Conservation (phyloP, 768 basidiomycete genomes). For the Boletus fagicola region DNA sequence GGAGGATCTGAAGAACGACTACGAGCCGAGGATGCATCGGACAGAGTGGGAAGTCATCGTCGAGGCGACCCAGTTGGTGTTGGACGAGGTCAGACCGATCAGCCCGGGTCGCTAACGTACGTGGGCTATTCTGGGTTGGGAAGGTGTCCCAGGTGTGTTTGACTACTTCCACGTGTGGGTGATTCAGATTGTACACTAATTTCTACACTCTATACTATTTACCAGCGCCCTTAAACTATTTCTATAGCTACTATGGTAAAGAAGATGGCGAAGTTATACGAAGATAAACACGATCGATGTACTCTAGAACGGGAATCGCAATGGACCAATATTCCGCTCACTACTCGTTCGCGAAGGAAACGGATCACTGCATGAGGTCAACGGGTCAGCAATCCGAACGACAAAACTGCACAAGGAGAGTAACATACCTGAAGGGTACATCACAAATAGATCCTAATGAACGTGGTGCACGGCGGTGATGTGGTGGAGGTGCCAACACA, state of each 20-base stretch:
- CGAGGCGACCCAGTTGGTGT: conserved; percentile 68
- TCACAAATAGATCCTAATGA: conserved; percentile 10
- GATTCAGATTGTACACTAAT: conserved; percentile 24
- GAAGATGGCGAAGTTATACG: background rate
- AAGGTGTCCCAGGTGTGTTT: conserved; percentile 6
- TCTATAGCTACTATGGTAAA: conserved; percentile 8
- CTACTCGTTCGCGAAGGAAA: conserved; percentile 15
- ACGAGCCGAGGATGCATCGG: conserved; percentile 75
- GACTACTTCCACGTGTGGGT: background rate
- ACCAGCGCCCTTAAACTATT: conserved; percentile 20
- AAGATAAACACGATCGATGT: conserved; percentile 7
- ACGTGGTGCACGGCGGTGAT: conserved; percentile 26
- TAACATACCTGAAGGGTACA: conserved; percentile 16
- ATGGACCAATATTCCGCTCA: conserved; percentile 12
- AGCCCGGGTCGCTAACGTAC: background rate
- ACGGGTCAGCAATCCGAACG: background rate
- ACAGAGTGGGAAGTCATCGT: conserved; percentile 93
- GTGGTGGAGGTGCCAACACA: conserved; percentile 30
- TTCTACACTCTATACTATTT: conserved; percentile 9
- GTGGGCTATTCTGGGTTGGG: background rate
- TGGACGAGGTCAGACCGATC: conserved; percentile 49
- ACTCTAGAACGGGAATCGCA: conserved; percentile 31
- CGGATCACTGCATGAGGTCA: conserved; percentile 15
- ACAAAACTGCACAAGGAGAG: background rate
- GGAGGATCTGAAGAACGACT: conserved; percentile 62